phyloP scores from a whole-genome alignment of 176 grass and related monocot genomes.

The Rhipidocladum racemiflorum region DNA sequence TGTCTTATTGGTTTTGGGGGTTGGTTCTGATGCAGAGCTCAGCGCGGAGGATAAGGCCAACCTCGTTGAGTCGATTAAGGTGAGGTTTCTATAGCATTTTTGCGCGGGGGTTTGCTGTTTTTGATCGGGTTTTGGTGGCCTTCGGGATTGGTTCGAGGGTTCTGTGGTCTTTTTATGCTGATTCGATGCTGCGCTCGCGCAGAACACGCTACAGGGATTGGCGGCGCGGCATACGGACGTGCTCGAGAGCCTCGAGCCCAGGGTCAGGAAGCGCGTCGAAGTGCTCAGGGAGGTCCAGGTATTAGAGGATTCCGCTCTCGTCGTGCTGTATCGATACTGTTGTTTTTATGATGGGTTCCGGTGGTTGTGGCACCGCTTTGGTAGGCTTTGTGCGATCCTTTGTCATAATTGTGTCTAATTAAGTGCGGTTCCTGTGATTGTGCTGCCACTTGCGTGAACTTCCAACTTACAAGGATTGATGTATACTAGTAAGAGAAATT shows the following conservation, averaged over 20 bases:
- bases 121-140: neutral
- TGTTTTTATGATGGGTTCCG: neutral
- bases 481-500: neutral
- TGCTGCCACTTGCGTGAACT: neutral
- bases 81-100: constrained; percentile 18
- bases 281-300: constrained; percentile 79
- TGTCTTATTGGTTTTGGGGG: constrained; percentile 10
- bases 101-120: neutral
- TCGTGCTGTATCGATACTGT: neutral
- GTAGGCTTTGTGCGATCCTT: neutral
- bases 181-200: neutral
- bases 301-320: neutral
- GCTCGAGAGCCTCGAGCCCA: constrained; percentile 67
- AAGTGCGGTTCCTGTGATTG: neutral
- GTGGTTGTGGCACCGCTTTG: neutral
- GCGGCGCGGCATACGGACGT: constrained; percentile 54
- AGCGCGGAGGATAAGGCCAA: constrained; percentile 71
- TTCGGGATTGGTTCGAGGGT: neutral
- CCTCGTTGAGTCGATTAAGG: constrained; percentile 67
- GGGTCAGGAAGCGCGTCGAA: constrained; percentile 82
- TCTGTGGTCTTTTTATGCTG: neutral
- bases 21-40: constrained; percentile 44
- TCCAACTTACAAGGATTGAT: neutral
- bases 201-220: constrained; percentile 79
- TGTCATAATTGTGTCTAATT: neutral